Evolutionary conservation across 768 basidiomycete genomes (phyloP), one percentile per base, ranked within the genome.

Genomic region (Lactarius pseudohatsudake): DNA sequence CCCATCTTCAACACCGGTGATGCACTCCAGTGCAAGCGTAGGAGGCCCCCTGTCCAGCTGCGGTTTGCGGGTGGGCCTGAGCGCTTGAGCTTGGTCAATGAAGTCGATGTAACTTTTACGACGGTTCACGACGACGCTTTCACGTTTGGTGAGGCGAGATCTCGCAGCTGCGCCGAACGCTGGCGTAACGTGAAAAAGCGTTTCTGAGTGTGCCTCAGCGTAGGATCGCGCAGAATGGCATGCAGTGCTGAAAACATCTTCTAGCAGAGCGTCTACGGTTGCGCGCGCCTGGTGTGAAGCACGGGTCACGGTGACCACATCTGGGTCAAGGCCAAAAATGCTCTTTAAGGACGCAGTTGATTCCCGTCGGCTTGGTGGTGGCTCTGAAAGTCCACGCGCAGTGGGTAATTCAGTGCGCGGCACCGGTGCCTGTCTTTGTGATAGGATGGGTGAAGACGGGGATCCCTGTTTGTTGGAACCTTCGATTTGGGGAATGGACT

Each of bases 181-280:
- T 64, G 84, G 85, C 50, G 89, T 77, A 81, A 22, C 79, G 71
- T 84, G 83, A 75, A 89, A 88, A 60, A 90, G 78, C 65, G 85
- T 84, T 72, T 86, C 84, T 62, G 88, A 87, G 64, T 82, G 85
- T 47, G 81, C 80, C 62, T 80, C 83, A 9, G 88, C 88, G 61
- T 88, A 82, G 57, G 82, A 83, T 53, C 95, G 84, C 18, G 88
- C 90, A 2, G 84, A 81, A 32, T 88, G 76, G 69, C 90, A 90
- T 28, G 81, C 80, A 66, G 89, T 86, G 13, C 93, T 94, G 71
- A 90, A 86, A 64, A 97, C 86, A 72, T 96, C 95, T 56, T 84
- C 81, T 20, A 98, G 78, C 13, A 86, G 87, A 54, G 88, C 84
- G 72, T 96, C 94, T 59, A 93, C 86, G 47, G 85, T 84, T 34